Evolutionary conservation across 106 monocot genomes (phyloP).

Genomic region (Allium fistulosum): DNA sequence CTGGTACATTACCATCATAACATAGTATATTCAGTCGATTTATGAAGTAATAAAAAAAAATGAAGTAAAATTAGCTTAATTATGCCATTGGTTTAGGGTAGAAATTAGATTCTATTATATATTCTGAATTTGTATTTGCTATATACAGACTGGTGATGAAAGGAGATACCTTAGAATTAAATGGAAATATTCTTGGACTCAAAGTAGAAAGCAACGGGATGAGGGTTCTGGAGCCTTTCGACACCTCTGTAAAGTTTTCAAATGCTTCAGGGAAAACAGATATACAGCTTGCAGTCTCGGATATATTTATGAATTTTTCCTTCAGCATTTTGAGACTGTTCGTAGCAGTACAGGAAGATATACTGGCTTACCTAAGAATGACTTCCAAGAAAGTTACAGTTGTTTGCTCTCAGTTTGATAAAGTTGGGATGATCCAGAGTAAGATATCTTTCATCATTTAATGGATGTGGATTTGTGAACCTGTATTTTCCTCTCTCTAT

Average conservation of each 20-base stretch:
- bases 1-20: too few species aligned
- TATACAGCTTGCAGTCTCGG: slow-evolving; percentile 61
- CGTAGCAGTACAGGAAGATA: slow-evolving; percentile 90
- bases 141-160: slow-evolving; percentile 66
- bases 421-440: slow-evolving; percentile 75
- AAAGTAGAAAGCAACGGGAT: slow-evolving; percentile 94
- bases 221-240: slow-evolving; percentile 90
- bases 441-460: slow-evolving; percentile 8
- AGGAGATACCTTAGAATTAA: slow-evolving; percentile 61
- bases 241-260: slow-evolving; percentile 64
- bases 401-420: slow-evolving; percentile 87
- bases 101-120: too few species aligned
- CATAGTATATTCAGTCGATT: too few species aligned
- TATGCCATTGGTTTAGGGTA: too few species aligned
- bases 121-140: neutral
- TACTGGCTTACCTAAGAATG: slow-evolving; percentile 85
- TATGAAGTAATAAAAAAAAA: too few species aligned
- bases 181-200: slow-evolving; percentile 70
- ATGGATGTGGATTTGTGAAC: neutral
- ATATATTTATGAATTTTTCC: slow-evolving; percentile 90
- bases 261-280: slow-evolving; percentile 67
- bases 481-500: neutral
- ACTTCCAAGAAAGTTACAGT: slow-evolving; percentile 79
- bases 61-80: too few species aligned
- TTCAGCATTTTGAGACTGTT: slow-evolving; percentile 79